Percentiles rank a stretch among this genome's conserved stretches.
These are phyloP conservation scores for Mrakia hoshinonis DNA, from an alignment of 768 basidiomycete genomes.

Conservation along the genomic window DNA sequence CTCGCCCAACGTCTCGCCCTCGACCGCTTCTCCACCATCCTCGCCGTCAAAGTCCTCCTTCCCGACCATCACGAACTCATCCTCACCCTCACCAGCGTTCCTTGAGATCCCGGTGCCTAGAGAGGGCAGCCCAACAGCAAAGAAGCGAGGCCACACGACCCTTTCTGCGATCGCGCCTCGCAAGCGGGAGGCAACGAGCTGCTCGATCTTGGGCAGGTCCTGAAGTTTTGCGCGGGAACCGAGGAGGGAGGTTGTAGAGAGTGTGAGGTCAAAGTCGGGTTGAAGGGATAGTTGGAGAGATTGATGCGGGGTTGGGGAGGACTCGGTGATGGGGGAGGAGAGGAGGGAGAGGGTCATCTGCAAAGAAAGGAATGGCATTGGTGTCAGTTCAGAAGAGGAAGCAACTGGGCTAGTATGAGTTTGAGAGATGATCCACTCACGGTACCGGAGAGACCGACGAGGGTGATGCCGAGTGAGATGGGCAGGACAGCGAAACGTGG, in stretches of 20 bases:
- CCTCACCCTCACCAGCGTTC: background rate
- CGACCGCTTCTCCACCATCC: background rate
- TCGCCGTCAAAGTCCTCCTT: background rate
- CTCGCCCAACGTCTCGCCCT: background rate
- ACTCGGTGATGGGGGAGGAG: conserved; percentile 14
- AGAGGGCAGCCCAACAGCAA: conserved; percentile 30
- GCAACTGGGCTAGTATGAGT: background rate
- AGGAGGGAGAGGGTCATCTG: conserved; percentile 27
- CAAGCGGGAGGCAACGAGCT: conserved; percentile 80
- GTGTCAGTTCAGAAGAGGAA: background rate
- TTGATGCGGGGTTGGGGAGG: conserved; percentile 47
- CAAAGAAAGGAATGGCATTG: no score
- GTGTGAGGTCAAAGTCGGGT: conserved; percentile 74
- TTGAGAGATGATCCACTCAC: conserved; percentile 39
- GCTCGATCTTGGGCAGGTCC: conserved; percentile 93
- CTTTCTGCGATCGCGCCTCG: conserved; percentile 49
- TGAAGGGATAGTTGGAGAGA: conserved; percentile 67
- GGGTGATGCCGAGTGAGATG: conserved; percentile 68
- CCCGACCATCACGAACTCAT: background rate
- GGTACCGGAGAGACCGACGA: conserved; percentile 75
- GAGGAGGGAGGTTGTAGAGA: conserved; percentile 82
- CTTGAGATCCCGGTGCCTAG: conserved; percentile 15
- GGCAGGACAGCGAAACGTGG: conserved; percentile 46
- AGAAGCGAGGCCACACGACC: conserved; percentile 47
- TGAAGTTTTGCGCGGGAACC: conserved; percentile 95